Conservation (phyloP, 2,329 filamentous ascomycete species). For the Rugonectria rugulosa region DNA sequence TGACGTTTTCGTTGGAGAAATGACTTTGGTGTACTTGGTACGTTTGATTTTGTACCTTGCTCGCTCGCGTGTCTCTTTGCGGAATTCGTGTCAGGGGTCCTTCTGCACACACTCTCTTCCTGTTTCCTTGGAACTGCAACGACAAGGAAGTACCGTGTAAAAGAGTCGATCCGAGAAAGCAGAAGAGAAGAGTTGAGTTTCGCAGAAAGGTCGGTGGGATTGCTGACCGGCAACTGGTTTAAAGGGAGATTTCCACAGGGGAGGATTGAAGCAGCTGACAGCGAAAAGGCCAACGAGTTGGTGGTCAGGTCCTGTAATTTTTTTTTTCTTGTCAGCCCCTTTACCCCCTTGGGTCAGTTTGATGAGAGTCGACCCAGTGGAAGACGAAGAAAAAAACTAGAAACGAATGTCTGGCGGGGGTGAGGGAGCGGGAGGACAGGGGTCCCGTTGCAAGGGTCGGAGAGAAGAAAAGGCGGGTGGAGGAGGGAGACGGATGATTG, state of each 20-base stretch:
- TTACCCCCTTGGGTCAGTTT: slow-evolving; percentile 1
- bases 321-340: slow-evolving; percentile 6
- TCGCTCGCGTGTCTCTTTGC: too few species aligned
- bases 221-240: background rate
- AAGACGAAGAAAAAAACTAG: background rate
- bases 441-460: background rate
- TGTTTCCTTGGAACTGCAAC: background rate
- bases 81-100: too few species aligned
- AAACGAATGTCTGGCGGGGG: slow-evolving; percentile 2
- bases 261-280: background rate
- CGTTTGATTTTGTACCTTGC: too few species aligned
- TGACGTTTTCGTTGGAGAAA: background rate
- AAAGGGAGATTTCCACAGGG: slow-evolving; percentile 4
- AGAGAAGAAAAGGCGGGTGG: slow-evolving; percentile 12
- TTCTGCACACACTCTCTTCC: too few species aligned
- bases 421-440: slow-evolving; percentile 10
- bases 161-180: background rate
- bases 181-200: background rate
- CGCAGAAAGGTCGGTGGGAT: too few species aligned
- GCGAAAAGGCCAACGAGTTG: slow-evolving; percentile 3
- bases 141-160: too few species aligned
- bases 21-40: background rate
- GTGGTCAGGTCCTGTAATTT: slow-evolving; percentile 2
- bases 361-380: slow-evolving; percentile 3
- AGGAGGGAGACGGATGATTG: slow-evolving; percentile 7